Percentiles rank a stretch among this genome's conserved stretches.
phyloP scores from a whole-genome alignment of 2,329 filamentous ascomycete species.

The Nemania sp. region DNA sequence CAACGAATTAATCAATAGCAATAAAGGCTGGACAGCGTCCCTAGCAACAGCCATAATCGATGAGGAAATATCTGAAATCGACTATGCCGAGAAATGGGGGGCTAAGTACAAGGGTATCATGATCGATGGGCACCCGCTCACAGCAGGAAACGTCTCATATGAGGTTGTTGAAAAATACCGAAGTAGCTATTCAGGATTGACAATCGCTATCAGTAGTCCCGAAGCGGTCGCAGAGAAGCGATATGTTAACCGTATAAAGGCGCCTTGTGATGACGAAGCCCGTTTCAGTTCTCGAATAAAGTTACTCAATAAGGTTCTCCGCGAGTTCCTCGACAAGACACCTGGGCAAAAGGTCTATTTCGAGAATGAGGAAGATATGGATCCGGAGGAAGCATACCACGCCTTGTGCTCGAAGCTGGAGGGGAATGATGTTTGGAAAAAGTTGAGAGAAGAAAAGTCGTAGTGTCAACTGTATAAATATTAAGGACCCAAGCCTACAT shows the following conservation, averaged over 20 bases:
- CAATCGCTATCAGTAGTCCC: slow-evolving; percentile 24
- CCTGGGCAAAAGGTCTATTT: slow-evolving; percentile 18
- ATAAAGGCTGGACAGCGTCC: background rate
- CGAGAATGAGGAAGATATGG: slow-evolving; percentile 9
- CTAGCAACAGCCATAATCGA: slow-evolving; percentile 20
- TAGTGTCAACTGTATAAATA: background rate
- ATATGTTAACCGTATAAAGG: slow-evolving; percentile 5
- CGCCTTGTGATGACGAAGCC: background rate
- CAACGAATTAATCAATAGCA: background rate
- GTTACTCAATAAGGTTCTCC: background rate
- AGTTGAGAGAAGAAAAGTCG: background rate
- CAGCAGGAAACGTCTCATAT: background rate
- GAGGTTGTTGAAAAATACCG: background rate
- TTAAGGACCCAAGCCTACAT: too few relatives aligned
- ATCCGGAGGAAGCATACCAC: slow-evolving; percentile 5
- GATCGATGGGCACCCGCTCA: slow-evolving; percentile 28
- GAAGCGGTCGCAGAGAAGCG: slow-evolving; percentile 17
- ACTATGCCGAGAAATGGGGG: too few relatives aligned
- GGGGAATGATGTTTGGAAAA: background rate
- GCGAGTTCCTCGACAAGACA: slow-evolving; percentile 18
- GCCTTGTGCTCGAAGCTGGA: background rate
- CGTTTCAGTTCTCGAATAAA: slow-evolving; percentile 17
- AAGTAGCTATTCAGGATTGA: background rate
- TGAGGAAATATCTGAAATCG: slow-evolving; percentile 1
- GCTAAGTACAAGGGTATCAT: slow-evolving; percentile 17